Conservation (phyloP, 2,329 filamentous ascomycete species). For the Pseudopithomyces chartarum region DNA sequence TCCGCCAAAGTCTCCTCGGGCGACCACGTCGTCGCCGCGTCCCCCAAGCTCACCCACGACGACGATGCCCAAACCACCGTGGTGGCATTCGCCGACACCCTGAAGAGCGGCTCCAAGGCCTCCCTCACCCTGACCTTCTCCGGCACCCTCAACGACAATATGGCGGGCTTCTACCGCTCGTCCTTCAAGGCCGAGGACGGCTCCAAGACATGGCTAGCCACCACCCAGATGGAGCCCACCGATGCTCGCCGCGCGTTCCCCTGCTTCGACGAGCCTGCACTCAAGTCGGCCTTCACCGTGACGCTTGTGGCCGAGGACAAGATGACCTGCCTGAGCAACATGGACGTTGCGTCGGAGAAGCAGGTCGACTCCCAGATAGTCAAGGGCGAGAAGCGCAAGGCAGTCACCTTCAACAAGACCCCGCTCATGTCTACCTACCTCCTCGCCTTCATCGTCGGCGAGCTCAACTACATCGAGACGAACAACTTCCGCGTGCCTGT, state of each 20-base stretch:
- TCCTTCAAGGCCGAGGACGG: slow-evolving; percentile 87
- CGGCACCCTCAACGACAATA: slow-evolving; percentile 85
- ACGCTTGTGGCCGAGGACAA: slow-evolving; percentile 89
- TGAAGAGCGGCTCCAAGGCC: slow-evolving; percentile 77
- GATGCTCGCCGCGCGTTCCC: slow-evolving; percentile 92
- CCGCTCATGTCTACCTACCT: slow-evolving; percentile 97
- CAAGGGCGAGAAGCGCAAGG: slow-evolving; percentile 70
- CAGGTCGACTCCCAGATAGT: slow-evolving; percentile 69
- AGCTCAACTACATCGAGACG: slow-evolving; percentile 92
- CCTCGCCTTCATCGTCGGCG: slow-evolving; percentile 89
- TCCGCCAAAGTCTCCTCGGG: slow-evolving; percentile 69
- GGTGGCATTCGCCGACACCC: slow-evolving; percentile 74
- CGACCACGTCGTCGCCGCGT: slow-evolving; percentile 63
- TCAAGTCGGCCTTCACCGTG: slow-evolving; percentile 92
- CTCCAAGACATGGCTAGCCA: slow-evolving; percentile 79
- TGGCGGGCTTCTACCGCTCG: slow-evolving; percentile 97
- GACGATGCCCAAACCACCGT: slow-evolving; percentile 81
- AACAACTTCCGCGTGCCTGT: slow-evolving; percentile 90
- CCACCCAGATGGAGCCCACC: slow-evolving; percentile 95
- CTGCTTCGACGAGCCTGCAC: slow-evolving; percentile 92
- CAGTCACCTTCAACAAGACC: slow-evolving; percentile 89
- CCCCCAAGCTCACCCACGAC: slow-evolving; percentile 73
- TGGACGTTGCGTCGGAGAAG: slow-evolving; percentile 85
- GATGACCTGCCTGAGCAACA: slow-evolving; percentile 92
- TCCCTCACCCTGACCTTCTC: slow-evolving; percentile 78